Conservation (phyloP, 75 land plant species). For the Cryptomeria japonica region DNA sequence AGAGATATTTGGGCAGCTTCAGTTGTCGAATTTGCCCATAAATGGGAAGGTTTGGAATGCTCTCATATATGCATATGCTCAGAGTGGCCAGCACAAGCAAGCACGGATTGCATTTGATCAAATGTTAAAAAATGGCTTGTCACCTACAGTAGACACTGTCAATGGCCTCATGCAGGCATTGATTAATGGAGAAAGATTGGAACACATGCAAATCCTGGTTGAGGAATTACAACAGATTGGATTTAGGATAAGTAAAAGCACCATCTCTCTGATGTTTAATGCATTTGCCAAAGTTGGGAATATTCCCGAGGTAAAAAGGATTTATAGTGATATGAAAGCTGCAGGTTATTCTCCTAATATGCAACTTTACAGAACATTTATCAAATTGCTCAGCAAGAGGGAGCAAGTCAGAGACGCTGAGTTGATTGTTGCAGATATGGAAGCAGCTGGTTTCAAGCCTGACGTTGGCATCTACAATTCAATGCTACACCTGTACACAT, state of each 20-base stretch:
- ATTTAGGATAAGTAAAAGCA: conserved; percentile 69
- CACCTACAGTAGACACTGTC: conserved; percentile 60
- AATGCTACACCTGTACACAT: conserved; percentile 61
- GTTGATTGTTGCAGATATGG: conserved; percentile 71
- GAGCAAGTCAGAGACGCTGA: conserved; percentile 69
- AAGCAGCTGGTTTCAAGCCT: conserved; percentile 73
- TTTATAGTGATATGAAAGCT: conserved; percentile 76
- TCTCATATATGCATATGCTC: conserved; percentile 76
- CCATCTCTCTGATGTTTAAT: conserved; percentile 64
- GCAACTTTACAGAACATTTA: conserved; percentile 69
- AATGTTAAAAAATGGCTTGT: conserved; percentile 69
- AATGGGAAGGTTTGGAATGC: conserved; percentile 79
- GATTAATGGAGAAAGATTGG: conserved; percentile 56
- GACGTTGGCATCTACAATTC: conserved; percentile 72
- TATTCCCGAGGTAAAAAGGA: conserved; percentile 67
- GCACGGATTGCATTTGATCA: conserved; percentile 66
- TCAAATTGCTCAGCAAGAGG: conserved; percentile 51
- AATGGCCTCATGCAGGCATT: conserved; percentile 76
- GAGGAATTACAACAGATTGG: conserved; percentile 83
- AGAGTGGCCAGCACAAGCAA: conserved; percentile 66
- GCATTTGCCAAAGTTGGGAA: conserved; percentile 68
- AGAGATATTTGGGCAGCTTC: conserved; percentile 53
- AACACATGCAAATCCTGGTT: conserved; percentile 69
- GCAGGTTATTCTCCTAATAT: conserved; percentile 81
- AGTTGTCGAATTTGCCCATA: conserved; percentile 20